Conservation (phyloP, 2,329 filamentous ascomycete genomes). For the Trichoderma breve region DNA sequence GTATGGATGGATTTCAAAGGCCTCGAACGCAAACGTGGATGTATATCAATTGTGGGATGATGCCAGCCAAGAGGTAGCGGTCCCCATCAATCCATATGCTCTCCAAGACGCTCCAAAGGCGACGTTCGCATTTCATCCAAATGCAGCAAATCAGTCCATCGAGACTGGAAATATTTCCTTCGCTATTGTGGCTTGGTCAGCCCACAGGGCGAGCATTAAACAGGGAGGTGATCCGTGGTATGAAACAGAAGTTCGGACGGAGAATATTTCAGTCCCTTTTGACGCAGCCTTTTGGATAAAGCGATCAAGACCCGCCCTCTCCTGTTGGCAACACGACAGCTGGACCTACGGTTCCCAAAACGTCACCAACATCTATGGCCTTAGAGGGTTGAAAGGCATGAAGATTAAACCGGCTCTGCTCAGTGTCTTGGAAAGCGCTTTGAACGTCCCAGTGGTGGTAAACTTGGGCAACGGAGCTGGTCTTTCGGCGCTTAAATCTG, state of each 20-base stretch:
- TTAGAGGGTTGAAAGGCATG: background rate
- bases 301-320: background rate
- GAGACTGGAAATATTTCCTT: background rate
- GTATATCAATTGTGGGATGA: background rate
- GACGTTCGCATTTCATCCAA: background rate
- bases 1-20: background rate
- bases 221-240: background rate
- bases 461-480: background rate
- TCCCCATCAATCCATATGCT: background rate
- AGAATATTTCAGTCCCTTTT: background rate
- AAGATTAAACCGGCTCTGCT: background rate
- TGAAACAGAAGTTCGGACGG: background rate
- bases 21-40: background rate
- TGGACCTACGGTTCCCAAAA: background rate
- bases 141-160: background rate
- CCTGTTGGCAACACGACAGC: background rate
- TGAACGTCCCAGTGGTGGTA: background rate
- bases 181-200: background rate
- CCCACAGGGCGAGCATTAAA: background rate
- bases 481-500: background rate
- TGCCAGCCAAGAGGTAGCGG: fast-evolving
- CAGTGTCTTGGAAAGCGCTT: background rate
- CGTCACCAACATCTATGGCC: background rate
- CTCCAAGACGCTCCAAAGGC: background rate
- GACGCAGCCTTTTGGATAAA: background rate